These are phyloP conservation scores for Parachaetomium inaequale DNA, from an alignment of 495 filamentous ascomycete genomes.

Conservation along the genomic window DNA sequence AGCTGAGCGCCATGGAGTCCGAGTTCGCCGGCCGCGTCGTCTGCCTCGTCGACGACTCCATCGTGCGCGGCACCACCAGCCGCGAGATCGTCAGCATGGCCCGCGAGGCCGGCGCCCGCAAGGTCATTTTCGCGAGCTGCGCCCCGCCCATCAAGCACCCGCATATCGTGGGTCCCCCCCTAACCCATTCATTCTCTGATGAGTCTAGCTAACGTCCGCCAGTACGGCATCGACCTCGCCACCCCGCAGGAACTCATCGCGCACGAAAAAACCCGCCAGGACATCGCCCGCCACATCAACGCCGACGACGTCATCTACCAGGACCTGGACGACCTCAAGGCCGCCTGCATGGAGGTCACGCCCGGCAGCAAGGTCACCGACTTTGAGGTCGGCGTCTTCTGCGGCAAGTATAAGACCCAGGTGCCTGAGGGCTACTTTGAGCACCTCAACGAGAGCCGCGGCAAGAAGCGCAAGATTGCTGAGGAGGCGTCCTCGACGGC, in stretches of 20 bases:
- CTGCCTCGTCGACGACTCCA: slow-evolving; percentile 85
- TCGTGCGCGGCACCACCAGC: slow-evolving; percentile 88
- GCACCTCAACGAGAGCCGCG: slow-evolving; percentile 71
- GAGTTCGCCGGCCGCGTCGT: slow-evolving; percentile 86
- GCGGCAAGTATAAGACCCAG: slow-evolving; percentile 81
- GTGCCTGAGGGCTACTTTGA: slow-evolving; percentile 83
- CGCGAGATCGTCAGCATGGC: slow-evolving; percentile 94
- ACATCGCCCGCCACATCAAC: slow-evolving; percentile 76
- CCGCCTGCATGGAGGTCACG: slow-evolving; percentile 71
- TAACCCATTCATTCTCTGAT: too few species aligned
- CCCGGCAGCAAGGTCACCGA: slow-evolving; percentile 50
- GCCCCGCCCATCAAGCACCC: slow-evolving; percentile 75
- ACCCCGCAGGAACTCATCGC: slow-evolving; percentile 80
- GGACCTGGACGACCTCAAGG: slow-evolving; percentile 76
- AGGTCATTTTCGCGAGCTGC: slow-evolving; percentile 87
- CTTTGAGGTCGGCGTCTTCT: slow-evolving; percentile 97
- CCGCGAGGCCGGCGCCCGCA: slow-evolving; percentile 81
- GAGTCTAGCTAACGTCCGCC: not conserved
- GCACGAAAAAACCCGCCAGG: slow-evolving; percentile 63
- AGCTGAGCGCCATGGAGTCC: slow-evolving; percentile 78
- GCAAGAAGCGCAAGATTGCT: slow-evolving; percentile 60
- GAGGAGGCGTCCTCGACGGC: not conserved
- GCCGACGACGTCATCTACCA: slow-evolving; percentile 94
- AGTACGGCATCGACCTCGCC: slow-evolving; percentile 88
- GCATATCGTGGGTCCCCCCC: slow-evolving; percentile 38